A percentile compares a stretch with the other conserved stretches of the same genome.
Evolutionary conservation across 345 rosid genomes (phyloP).

Genomic region (Euphorbia peplus): DNA sequence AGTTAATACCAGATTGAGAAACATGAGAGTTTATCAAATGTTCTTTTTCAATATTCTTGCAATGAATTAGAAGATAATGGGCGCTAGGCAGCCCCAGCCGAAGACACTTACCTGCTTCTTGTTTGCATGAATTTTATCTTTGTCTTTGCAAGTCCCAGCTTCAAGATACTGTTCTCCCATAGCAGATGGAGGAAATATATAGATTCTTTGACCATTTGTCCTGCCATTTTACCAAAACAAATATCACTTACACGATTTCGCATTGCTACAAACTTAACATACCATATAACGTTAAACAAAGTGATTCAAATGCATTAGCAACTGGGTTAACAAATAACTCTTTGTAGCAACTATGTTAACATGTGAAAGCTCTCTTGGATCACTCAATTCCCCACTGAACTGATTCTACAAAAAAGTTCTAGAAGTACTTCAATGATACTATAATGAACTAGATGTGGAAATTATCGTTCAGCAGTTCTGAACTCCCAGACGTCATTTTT

Average conservation of each 20-base stretch:
- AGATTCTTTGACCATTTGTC: constrained; percentile 40
- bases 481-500: background rate
- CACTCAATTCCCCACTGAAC: background rate
- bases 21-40: background rate
- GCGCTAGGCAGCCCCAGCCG: background rate
- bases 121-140: constrained; percentile 12
- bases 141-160: background rate
- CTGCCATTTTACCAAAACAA: constrained; percentile 14
- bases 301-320: background rate
- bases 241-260: constrained; percentile 3
- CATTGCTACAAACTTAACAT: background rate
- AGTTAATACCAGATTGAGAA: background rate
- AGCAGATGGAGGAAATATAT: constrained; percentile 35
- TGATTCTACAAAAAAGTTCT: background rate
- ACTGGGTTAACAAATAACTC: background rate
- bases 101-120: constrained; percentile 12
- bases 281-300: background rate
- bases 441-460: background rate
- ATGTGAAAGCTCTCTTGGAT: background rate
- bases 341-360: background rate
- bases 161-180: constrained; percentile 39
- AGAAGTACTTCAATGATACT: background rate
- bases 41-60: background rate
- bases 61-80: background rate
- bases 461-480: background rate